Evolutionary conservation across 805 yeast genomes (phyloP).

Genomic region (Clavispora vitiphila): DNA sequence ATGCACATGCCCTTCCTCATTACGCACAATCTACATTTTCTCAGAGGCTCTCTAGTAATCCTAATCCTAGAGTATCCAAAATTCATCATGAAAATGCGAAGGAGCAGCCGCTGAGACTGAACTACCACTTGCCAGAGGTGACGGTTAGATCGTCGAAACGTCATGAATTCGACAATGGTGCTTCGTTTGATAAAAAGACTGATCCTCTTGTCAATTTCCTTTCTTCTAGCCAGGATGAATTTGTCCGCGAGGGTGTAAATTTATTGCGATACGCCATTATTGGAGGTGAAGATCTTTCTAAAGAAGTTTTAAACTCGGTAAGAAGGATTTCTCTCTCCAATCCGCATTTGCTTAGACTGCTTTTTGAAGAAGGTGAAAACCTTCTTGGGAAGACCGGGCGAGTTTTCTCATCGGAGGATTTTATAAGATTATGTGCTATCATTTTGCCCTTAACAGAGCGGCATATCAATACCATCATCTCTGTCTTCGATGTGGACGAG

Average conservation of each 20-base stretch:
- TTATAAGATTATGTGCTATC: constrained; percentile 26
- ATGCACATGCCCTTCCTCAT: constrained; percentile 4
- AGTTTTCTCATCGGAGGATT: constrained; percentile 31
- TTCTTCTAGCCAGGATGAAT: constrained; percentile 26
- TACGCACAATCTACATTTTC: constrained; percentile 12
- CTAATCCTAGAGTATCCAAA: not conserved
- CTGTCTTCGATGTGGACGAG: constrained; percentile 21
- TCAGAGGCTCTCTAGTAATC: constrained; percentile 1
- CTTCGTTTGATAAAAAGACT: constrained; percentile 17
- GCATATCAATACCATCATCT: constrained; percentile 18
- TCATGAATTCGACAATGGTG: not conserved
- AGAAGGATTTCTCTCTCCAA: constrained; percentile 24
- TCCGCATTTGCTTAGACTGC: constrained; percentile 28
- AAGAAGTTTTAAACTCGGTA: constrained; percentile 19
- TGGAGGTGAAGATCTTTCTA: constrained; percentile 30
- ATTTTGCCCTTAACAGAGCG: constrained; percentile 19
- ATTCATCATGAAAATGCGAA: not conserved
- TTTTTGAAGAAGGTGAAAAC: constrained; percentile 23
- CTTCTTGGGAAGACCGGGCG: constrained; percentile 20
- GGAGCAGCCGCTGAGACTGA: not conserved
- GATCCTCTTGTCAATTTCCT: constrained; percentile 36
- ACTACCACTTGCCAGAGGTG: not conserved
- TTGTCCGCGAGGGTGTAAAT: constrained; percentile 32
- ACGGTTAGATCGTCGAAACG: not conserved
- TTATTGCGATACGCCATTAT: constrained; percentile 34